These are phyloP conservation scores for Eustoma russellianum DNA, from an alignment of 257 asterid species.

Conservation along the genomic window DNA sequence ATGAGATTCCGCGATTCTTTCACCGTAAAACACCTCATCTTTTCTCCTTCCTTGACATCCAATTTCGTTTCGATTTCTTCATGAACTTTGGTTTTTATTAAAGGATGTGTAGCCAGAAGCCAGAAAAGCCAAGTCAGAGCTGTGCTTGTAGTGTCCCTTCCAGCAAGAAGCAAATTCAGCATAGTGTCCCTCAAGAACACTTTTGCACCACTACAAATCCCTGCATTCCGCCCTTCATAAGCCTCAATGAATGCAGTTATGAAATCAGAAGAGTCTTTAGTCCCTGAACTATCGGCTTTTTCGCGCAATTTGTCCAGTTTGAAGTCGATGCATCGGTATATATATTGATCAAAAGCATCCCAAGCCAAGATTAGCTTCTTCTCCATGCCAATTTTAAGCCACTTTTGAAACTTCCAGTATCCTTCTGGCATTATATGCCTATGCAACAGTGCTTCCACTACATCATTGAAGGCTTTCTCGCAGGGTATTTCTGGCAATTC, in stretches of 20 bases:
- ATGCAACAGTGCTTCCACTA: not conserved
- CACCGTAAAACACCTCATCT: not conserved
- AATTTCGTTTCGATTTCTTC: slow-evolving; percentile 1
- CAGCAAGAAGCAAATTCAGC: slow-evolving; percentile 2
- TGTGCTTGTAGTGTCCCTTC: slow-evolving; percentile 5
- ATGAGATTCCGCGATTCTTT: slow-evolving; percentile 5
- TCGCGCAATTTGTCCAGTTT: not conserved
- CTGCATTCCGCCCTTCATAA: not conserved
- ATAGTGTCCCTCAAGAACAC: slow-evolving; percentile 1
- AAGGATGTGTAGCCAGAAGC: slow-evolving; percentile 1
- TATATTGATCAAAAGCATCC: slow-evolving; percentile 5
- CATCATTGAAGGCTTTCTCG: slow-evolving; percentile 6
- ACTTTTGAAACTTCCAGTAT: slow-evolving; percentile 8
- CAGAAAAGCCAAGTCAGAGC: slow-evolving; percentile 4
- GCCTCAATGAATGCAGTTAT: slow-evolving; percentile 1
- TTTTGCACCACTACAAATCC: not conserved
- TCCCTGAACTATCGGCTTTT: not conserved
- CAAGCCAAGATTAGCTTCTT: not conserved
- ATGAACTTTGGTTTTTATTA: not conserved
- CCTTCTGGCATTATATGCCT: slow-evolving; percentile 8
- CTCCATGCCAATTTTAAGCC: slow-evolving; percentile 12
- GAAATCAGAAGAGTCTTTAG: not conserved
- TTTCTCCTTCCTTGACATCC: not conserved
- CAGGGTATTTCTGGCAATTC: slow-evolving; percentile 3
- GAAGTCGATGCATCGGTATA: not conserved